These are phyloP conservation scores for Phytomonas sp. DNA, from an alignment of 208 protist genomes.

Conservation along the genomic window DNA sequence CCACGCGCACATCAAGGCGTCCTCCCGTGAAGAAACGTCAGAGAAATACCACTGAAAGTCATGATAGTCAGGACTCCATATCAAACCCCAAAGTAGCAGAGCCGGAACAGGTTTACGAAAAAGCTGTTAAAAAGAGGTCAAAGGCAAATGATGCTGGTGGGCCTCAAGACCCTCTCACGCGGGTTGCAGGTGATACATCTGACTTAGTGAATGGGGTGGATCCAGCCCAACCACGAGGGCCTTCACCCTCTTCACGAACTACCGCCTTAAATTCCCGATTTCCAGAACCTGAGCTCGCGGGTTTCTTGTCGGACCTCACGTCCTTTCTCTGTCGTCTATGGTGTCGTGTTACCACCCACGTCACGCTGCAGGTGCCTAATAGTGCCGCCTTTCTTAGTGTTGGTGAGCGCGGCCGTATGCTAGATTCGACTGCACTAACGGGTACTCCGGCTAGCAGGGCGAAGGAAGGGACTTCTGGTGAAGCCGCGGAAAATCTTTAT, in stretches of 20 bases:
- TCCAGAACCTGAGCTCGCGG: neutral
- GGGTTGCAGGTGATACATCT: neutral
- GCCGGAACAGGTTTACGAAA: neutral
- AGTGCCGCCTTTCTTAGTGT: slow-evolving; percentile 24
- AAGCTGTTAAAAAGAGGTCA: neutral
- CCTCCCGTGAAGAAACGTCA: neutral
- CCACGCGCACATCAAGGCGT: neutral
- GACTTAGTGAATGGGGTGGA: neutral
- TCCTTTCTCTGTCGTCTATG: neutral
- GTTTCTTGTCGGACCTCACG: neutral
- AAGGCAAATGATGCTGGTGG: neutral
- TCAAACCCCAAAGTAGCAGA: neutral
- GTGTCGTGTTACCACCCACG: neutral
- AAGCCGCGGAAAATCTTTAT: neutral
- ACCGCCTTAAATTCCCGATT: neutral
- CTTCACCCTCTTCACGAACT: neutral
- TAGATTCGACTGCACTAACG: slow-evolving; percentile 2
- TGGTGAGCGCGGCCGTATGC: slow-evolving; percentile 20
- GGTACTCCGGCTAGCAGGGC: neutral
- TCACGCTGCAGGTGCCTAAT: slow-evolving; percentile 14
- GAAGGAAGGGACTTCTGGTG: neutral
- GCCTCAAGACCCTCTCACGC: neutral
- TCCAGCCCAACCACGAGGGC: neutral
- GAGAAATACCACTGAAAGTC: neutral
- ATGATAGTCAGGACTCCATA: neutral